Evolutionary conservation across 371 early-diverging fungal species (phyloP), one percentile per base, ranked within the genome.

Genomic region (Rhizomucor pusillus): DNA sequence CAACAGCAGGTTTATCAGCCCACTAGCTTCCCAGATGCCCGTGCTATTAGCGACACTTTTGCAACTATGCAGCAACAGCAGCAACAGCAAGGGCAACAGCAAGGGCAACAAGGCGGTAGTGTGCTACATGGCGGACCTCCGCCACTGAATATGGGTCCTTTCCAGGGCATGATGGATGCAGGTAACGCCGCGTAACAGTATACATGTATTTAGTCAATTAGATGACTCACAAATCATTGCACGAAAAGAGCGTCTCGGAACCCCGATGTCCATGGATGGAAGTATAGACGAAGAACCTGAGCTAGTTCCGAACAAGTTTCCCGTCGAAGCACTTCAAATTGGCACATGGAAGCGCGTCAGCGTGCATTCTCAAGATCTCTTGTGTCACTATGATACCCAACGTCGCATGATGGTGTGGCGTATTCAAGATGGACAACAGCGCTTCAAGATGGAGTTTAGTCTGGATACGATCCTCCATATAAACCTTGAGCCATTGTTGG

Each of bases 291-390:
- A 56, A 20, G 63, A 57, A 5, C 37, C 35, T 11, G 39, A 46
- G 13, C 14, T 18, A 7, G 12, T 9, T 13, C 54, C 46, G 36
- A 35, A 56, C 23, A 55, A 59, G 6, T 56, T 78, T 57, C 74
- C 71, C 58, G 84, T 71, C 22, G 80, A 86, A 54, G 80, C 86
- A 22, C 69, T 91, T 43, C 70, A 81, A 24, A 87, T 91, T 50
- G 91, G 91, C 19, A 84, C 82, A 2, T 91, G 91, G 91, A 85
- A 88, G 50, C 79, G 91, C 40, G 79, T 89, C 67, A 68, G 71
- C 16, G 67, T 81, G 29, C 64, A 71, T 22, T 43, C 63, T 35
- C 69, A 77, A 0, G 87, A 87, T 54, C 61, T 91, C 46, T 59
- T 79, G 23, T 87, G 87, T 59, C 71, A 72, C 29, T 84, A 81